Conservation (phyloP, 306 rosid genomes). For the Medicago lupulina region DNA sequence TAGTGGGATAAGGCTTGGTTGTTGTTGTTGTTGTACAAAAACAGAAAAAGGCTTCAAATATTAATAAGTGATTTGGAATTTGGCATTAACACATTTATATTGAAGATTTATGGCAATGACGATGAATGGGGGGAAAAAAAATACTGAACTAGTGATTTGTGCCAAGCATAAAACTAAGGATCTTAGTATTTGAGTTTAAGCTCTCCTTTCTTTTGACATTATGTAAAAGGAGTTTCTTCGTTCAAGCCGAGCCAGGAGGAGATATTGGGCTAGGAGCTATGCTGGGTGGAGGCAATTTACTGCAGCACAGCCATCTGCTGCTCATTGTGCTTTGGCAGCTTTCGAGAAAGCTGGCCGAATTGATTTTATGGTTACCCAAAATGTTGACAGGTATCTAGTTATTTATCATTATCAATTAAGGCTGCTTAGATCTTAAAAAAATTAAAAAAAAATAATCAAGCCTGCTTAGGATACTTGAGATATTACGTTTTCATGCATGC, state of each 20-base stretch:
- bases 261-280: constrained; percentile 97
- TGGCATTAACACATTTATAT: not conserved
- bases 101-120: constrained; percentile 28
- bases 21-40: not conserved
- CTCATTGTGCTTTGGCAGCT: constrained; percentile 75
- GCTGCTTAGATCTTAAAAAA: not conserved
- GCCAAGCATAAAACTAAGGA: constrained; percentile 3
- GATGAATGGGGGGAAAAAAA: not conserved
- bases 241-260: constrained; percentile 72
- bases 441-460: not conserved
- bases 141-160: not conserved
- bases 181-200: constrained; percentile 37
- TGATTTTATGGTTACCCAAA: constrained; percentile 80
- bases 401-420: constrained; percentile 34
- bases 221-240: constrained; percentile 68
- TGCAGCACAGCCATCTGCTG: constrained; percentile 78
- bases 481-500: constrained; percentile 34
- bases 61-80: constrained; percentile 30
- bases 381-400: constrained; percentile 77
- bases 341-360: constrained; percentile 77
- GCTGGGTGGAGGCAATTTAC: constrained; percentile 91
- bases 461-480: constrained; percentile 25
- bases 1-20: no score
- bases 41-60: constrained; percentile 18
- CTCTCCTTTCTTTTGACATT: constrained; percentile 41